Evolutionary conservation across 2,329 filamentous ascomycete genomes (phyloP).

Genomic region (Nothophaeocryptopus gaeumannii): DNA sequence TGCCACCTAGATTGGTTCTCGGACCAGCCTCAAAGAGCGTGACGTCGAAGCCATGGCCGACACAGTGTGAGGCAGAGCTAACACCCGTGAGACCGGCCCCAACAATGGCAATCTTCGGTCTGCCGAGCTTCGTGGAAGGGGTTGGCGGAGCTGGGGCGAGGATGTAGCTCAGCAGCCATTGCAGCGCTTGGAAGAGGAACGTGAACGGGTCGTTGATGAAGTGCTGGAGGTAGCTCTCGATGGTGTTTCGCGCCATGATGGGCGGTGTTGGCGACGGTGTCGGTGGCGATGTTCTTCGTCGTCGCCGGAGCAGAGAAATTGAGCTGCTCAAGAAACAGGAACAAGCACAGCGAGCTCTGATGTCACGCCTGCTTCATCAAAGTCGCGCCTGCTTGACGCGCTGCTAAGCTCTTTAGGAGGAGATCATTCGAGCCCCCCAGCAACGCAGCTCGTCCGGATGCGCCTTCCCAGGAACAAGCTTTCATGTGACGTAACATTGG

Average conservation of each 20-base stretch:
- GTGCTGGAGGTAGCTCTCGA: slow-evolving; percentile 22
- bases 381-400: no score
- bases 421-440: not conserved
- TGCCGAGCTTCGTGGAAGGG: slow-evolving; percentile 53
- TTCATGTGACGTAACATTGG: not conserved
- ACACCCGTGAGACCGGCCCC: slow-evolving; percentile 64
- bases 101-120: slow-evolving; percentile 56
- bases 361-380: not conserved
- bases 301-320: not conserved
- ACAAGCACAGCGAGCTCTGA: not conserved
- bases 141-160: slow-evolving; percentile 70
- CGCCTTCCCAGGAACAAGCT: slow-evolving; percentile 1
- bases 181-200: slow-evolving; percentile 63
- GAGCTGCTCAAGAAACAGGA: not conserved
- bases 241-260: slow-evolving; percentile 14
- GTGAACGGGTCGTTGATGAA: slow-evolving; percentile 48
- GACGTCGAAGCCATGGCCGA: slow-evolving; percentile 82
- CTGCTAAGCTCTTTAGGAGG: not conserved
- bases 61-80: slow-evolving; percentile 75
- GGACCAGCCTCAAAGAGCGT: slow-evolving; percentile 72
- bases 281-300: no score
- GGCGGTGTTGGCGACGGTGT: no score
- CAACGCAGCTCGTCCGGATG: not conserved
- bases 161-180: slow-evolving; percentile 62
- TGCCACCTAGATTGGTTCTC: slow-evolving; percentile 55